Evolutionary conservation across 2,329 filamentous ascomycete genomes (phyloP).

Genomic region (Colletotrichum ledebouriae): DNA sequence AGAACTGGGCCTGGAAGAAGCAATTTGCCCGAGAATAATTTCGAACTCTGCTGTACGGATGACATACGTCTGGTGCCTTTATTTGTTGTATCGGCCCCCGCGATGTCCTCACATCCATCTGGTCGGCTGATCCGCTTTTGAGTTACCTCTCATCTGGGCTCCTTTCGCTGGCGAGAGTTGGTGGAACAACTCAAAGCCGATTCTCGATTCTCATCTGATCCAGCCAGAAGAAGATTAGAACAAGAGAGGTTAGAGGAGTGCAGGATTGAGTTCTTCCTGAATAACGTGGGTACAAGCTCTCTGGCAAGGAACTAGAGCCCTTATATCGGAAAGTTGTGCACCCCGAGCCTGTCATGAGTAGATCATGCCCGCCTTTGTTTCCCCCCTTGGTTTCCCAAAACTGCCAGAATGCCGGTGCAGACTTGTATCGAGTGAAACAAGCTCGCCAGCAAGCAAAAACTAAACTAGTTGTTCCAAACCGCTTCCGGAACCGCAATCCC

Average conservation of each 20-base stretch:
- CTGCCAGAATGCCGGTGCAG: conserved; percentile 15
- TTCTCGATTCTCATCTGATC: conserved; percentile 1
- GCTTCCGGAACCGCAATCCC: conserved; percentile 33
- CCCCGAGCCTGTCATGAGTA: conserved; percentile 6
- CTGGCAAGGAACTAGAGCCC: conserved; percentile 1
- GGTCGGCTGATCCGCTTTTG: conserved; percentile 30
- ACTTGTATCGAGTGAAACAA: conserved; percentile 31
- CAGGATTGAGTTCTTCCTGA: conserved; percentile 8
- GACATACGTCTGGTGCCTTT: not conserved
- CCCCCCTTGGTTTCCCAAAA: conserved; percentile 3
- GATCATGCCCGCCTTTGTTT: conserved; percentile 21
- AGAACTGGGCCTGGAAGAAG: conserved; percentile 1
- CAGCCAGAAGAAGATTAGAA: not conserved
- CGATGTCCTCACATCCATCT: not conserved
- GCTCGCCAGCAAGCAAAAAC: conserved; percentile 13
- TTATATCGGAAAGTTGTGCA: not conserved
- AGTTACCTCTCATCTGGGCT: conserved; percentile 6
- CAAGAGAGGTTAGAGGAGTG: no score
- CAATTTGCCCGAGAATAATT: conserved; percentile 4
- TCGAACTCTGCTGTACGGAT: not conserved
- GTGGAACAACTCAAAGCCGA: conserved; percentile 3
- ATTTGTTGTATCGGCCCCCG: conserved; percentile 14
- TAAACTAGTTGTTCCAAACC: conserved; percentile 15
- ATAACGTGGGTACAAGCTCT: conserved; percentile 4
- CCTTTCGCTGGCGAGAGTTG: not conserved